A percentile compares a stretch with the other conserved stretches of the same genome.
Evolutionary conservation across 495 filamentous ascomycete genomes (phyloP).

Genomic region (Neurospora sp.): DNA sequence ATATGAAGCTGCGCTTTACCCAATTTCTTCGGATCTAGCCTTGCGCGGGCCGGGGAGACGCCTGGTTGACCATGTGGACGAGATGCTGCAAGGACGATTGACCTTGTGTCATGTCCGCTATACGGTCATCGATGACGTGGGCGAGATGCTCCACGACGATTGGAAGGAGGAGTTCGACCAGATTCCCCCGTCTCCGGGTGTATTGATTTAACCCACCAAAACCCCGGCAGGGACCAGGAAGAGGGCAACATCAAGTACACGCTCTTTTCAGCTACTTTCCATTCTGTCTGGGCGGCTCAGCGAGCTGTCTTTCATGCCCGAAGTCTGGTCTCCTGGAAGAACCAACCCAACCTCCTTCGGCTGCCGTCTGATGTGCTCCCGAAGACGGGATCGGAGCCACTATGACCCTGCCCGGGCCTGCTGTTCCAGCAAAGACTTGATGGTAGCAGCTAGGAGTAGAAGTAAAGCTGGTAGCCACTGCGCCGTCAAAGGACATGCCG

Average conservation of each 20-base stretch:
- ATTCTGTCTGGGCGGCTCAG: background rate
- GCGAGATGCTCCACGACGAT: no score
- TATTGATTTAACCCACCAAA: slow-evolving; percentile 38
- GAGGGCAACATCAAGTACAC: slow-evolving; percentile 42
- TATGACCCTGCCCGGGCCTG: background rate
- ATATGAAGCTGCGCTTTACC: background rate
- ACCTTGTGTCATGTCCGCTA: slow-evolving; percentile 67
- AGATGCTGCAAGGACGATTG: slow-evolving; percentile 36
- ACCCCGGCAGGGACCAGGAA: no score
- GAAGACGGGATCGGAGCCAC: background rate
- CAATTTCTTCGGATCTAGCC: background rate
- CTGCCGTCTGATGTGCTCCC: background rate
- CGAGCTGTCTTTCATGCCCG: background rate
- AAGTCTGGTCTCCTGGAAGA: background rate
- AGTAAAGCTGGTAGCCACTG: background rate
- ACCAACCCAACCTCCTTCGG: background rate
- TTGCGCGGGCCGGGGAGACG: background rate
- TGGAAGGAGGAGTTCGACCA: no score
- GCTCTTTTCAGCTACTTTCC: slow-evolving; percentile 95
- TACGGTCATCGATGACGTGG: slow-evolving; percentile 17
- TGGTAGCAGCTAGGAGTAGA: background rate
- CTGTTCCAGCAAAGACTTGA: background rate
- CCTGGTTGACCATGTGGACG: background rate
- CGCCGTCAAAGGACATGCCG: background rate
- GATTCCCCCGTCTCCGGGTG: slow-evolving; percentile 57